Percentiles rank a stretch among this genome's conserved stretches.
Evolutionary conservation across 1,284 basidiomycete genomes (phyloP).

Genomic region (Sphagnurus paluster): DNA sequence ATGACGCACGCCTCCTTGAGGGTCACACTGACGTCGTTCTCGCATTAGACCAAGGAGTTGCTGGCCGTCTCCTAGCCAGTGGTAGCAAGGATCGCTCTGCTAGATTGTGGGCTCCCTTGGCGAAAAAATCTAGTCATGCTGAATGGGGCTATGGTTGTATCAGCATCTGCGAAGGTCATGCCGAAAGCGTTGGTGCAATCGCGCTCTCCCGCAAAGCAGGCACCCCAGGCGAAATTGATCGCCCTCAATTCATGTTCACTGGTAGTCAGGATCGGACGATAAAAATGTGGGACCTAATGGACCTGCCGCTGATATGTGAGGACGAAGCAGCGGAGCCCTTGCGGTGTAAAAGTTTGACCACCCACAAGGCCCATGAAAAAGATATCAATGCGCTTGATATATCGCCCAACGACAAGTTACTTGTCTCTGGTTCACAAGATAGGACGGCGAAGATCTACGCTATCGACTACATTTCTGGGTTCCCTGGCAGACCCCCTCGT

Average conservation of each 20-base stretch:
- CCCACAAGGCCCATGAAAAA: conserved; percentile 94
- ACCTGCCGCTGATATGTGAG: conserved; percentile 35
- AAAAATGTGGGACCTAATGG: conserved; percentile 94
- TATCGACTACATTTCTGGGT: conserved; percentile 57
- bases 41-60: conserved; percentile 70
- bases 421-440: conserved; percentile 96
- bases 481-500: conserved; percentile 42
- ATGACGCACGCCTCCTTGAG: conserved; percentile 81
- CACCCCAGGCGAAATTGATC: conserved; percentile 24
- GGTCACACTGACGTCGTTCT: conserved; percentile 94
- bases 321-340: conserved; percentile 27
- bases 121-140: conserved; percentile 15
- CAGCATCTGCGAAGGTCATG: conserved; percentile 90
- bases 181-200: conserved; percentile 92
- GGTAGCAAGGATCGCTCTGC: conserved; percentile 93
- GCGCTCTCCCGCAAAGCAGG: conserved; percentile 58
- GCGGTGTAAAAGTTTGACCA: conserved; percentile 80
- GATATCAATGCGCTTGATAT: conserved; percentile 98
- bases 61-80: conserved; percentile 78
- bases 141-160: conserved; percentile 76
- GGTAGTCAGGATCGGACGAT: conserved; percentile 97
- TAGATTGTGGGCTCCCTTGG: conserved; percentile 78
- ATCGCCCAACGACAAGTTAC: conserved; percentile 84
- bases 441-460: conserved; percentile 91
- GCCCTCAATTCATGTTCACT: conserved; percentile 78